Conservation (phyloP, 2,329 filamentous ascomycete species). For the Cercospora sp. region DNA sequence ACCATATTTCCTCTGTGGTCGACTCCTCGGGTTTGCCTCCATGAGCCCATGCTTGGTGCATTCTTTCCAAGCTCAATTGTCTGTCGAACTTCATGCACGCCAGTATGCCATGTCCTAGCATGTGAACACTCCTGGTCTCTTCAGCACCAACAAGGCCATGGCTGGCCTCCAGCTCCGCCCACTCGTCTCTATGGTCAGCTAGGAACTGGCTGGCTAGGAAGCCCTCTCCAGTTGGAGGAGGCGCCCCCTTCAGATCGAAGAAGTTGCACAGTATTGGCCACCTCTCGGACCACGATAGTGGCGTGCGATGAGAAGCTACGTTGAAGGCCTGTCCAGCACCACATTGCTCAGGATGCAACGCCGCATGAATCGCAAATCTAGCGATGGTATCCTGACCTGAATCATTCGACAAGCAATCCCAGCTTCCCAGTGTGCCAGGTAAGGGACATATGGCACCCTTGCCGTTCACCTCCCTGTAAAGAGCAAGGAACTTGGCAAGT, state of each 20-base stretch:
- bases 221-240: slow-evolving; percentile 23
- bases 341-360: slow-evolving; percentile 21
- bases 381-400: slow-evolving; percentile 40
- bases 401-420: slow-evolving; percentile 39
- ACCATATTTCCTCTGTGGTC: slow-evolving; percentile 41
- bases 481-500: slow-evolving; percentile 25
- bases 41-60: slow-evolving; percentile 40
- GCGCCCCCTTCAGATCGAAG: slow-evolving; percentile 31
- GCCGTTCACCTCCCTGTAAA: not conserved
- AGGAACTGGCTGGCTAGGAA: slow-evolving; percentile 35
- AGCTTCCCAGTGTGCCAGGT: slow-evolving; percentile 40
- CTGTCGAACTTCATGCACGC: slow-evolving; percentile 49
- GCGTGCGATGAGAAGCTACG: slow-evolving; percentile 24
- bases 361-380: slow-evolving; percentile 27
- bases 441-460: slow-evolving; percentile 38
- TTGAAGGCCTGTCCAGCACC: slow-evolving; percentile 31
- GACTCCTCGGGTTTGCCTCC: slow-evolving; percentile 22
- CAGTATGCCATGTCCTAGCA: slow-evolving; percentile 48
- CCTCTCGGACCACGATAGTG: slow-evolving; percentile 27
- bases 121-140: slow-evolving; percentile 40
- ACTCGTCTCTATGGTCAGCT: slow-evolving; percentile 36
- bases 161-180: slow-evolving; percentile 39
- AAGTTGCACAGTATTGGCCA: slow-evolving; percentile 34
- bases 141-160: slow-evolving; percentile 44
- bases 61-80: slow-evolving; percentile 48